Base-by-base conservation (phyloP, 176 grass and related monocot genomes). In the Alopecurus myosuroides region DNA sequence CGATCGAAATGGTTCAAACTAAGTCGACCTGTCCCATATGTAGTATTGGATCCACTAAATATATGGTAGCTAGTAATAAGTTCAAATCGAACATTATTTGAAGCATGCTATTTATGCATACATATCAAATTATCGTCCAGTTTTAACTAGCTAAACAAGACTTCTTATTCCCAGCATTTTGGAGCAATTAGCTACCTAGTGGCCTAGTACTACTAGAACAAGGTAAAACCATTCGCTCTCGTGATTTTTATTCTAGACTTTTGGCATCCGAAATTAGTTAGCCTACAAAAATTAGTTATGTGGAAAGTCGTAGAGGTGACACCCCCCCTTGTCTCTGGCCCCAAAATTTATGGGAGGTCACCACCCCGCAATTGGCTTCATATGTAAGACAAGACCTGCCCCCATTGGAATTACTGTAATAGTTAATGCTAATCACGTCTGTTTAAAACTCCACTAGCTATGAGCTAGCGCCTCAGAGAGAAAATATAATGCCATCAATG, bases 301-400 rank as follows among this genome's bases (percentile, higher is more conserved):
- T 62, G 6, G 57, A 81, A 74, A 80, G 70, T 62, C 11, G 13
- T 81, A 7, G n/a, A n/a, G 30, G 20, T 68, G 71, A 82, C 70
- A 79, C 35, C 34, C 62, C 74, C 33, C 51, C 71, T n/a, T 20
- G 34, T 44, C 53, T 30, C 31, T 25, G 2, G 12, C 6, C 41
- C 52, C 57, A 62, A 64, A 74, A 88, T 88, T 84, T 74, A 79
- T 65, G 30, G 44, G 19, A 64, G 40, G 66, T 73, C 81, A 45
- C 6, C 37, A 44, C 39, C 26, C 36, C n/a, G 22, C 26, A 84
- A 61, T 29, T 50, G 15, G 51, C 62, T 31, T 42, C 48, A 33
- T 52, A 15, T 7, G 63, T 40, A 31, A 28, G 37, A 48, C 48
- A 33, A 53, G 35, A 17, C 15, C 46, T 49, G 8, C 34, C n/a